A percentile compares a stretch with the other conserved stretches of the same genome.
These are phyloP conservation scores for Boeremia lycopersici DNA, from an alignment of 2,329 filamentous ascomycete genomes.

Conservation along the genomic window DNA sequence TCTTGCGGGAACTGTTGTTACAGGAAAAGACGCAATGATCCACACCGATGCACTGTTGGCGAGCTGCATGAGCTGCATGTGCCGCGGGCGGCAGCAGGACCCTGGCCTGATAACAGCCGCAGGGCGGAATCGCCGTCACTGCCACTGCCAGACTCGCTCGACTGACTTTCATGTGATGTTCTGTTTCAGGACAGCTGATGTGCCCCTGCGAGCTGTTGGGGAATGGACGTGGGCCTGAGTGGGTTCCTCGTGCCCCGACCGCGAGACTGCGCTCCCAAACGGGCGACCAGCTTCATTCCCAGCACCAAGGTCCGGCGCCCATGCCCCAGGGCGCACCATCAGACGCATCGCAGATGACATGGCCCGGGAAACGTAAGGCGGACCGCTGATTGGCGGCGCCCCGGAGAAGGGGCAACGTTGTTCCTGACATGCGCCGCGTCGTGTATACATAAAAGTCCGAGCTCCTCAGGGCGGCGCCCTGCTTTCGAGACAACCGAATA, in stretches of 20 bases:
- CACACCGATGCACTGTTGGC: constrained; percentile 20
- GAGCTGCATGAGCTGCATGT: constrained; percentile 22
- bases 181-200: constrained; percentile 12
- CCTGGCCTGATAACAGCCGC: constrained; percentile 17
- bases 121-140: constrained; percentile 5
- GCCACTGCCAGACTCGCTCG: constrained; percentile 1
- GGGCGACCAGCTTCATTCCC: constrained; percentile 5
- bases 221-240: not conserved
- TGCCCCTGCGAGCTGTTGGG: constrained; percentile 4
- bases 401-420: constrained; percentile 8
- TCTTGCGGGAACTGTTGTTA: constrained; percentile 26
- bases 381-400: constrained; percentile 7
- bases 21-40: constrained; percentile 31
- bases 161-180: constrained; percentile 17
- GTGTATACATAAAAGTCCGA: constrained; percentile 19
- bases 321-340: not conserved
- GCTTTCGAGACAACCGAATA: constrained; percentile 8
- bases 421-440: constrained; percentile 10
- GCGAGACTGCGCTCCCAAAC: constrained; percentile 1
- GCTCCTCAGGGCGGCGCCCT: constrained; percentile 8
- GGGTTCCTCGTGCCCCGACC: not conserved
- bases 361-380: not conserved
- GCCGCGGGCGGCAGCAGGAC: constrained; percentile 18
- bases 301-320: constrained; percentile 10
- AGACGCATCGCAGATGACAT: not conserved